A percentile compares a stretch with the other conserved stretches of the same genome.
These are phyloP conservation scores for Choricystis sp. DNA, from an alignment of 139 green algal genomes.

Conservation along the genomic window DNA sequence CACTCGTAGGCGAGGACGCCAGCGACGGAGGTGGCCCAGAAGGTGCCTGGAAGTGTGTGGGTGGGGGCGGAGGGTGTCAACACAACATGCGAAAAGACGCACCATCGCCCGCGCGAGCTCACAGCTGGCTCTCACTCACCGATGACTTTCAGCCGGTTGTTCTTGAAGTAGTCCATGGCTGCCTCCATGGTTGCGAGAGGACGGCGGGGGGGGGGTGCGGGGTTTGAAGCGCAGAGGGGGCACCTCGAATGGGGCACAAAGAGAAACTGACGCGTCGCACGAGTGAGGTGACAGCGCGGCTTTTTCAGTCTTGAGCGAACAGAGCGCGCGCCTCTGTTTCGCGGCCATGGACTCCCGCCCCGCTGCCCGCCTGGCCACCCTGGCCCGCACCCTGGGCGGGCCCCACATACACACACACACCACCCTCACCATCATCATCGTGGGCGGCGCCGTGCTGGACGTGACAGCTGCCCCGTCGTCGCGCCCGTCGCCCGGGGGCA, in stretches of 20 bases:
- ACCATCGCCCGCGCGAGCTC: background rate
- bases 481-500: no score
- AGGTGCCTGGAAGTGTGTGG: background rate
- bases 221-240: no score
- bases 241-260: no score
- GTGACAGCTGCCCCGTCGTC: background rate
- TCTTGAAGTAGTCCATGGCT: background rate
- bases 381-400: no score
- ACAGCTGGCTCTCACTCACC: background rate
- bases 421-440: background rate
- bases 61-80: background rate
- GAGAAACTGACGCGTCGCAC: no score
- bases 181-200: no score
- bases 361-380: no score
- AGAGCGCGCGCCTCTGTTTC: no score
- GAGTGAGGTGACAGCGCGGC: no score
- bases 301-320: no score
- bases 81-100: background rate
- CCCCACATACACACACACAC: background rate
- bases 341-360: no score
- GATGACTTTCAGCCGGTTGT: background rate
- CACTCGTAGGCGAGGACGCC: constrained; percentile 24
- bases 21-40: background rate
- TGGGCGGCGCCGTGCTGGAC: background rate
- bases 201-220: no score